Conservation (phyloP, 208 protist genomes). For the Crithidia sp. region DNA sequence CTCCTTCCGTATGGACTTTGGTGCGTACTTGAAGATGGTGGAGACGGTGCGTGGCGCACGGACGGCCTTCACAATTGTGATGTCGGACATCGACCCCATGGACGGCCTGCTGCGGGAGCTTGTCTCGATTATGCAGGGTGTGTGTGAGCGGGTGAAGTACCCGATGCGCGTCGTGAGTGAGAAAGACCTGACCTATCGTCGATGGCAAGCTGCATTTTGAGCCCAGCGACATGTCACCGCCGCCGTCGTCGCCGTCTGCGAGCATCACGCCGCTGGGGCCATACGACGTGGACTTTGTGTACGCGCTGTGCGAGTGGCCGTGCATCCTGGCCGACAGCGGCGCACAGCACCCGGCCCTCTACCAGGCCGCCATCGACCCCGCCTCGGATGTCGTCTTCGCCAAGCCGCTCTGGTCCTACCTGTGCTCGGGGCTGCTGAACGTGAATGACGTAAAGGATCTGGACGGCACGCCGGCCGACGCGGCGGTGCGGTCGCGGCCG, state of each 20-base stretch:
- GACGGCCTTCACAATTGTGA: slow-evolving; percentile 66
- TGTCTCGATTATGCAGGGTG: slow-evolving; percentile 34
- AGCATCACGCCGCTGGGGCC: slow-evolving; percentile 22
- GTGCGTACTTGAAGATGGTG: slow-evolving; percentile 54
- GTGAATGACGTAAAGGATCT: slow-evolving; percentile 12
- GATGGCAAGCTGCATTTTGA: slow-evolving; percentile 44
- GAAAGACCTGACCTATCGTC: slow-evolving; percentile 43
- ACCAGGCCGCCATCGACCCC: slow-evolving; percentile 56
- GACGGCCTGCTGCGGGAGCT: slow-evolving; percentile 43
- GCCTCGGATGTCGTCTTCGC: slow-evolving; percentile 72
- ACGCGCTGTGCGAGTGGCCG: slow-evolving; percentile 56
- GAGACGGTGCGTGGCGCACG: slow-evolving; percentile 56
- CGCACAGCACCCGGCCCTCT: slow-evolving; percentile 44
- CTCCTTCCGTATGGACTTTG: slow-evolving; percentile 60
- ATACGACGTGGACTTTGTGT: slow-evolving; percentile 64
- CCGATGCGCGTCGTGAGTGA: slow-evolving; percentile 62
- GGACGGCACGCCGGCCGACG: slow-evolving; percentile 4
- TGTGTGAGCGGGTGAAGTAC: slow-evolving; percentile 60
- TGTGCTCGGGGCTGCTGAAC: slow-evolving; percentile 57
- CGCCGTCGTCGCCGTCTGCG: slow-evolving; percentile 11
- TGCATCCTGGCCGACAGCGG: slow-evolving; percentile 45
- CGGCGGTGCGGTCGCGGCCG: slow-evolving; percentile 18
- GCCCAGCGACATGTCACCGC: slow-evolving; percentile 13
- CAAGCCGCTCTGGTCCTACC: slow-evolving; percentile 69
- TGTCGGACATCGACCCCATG: slow-evolving; percentile 25